phyloP scores from a whole-genome alignment of 2,329 filamentous ascomycete species.

The Xylariomycetidae sp. region DNA sequence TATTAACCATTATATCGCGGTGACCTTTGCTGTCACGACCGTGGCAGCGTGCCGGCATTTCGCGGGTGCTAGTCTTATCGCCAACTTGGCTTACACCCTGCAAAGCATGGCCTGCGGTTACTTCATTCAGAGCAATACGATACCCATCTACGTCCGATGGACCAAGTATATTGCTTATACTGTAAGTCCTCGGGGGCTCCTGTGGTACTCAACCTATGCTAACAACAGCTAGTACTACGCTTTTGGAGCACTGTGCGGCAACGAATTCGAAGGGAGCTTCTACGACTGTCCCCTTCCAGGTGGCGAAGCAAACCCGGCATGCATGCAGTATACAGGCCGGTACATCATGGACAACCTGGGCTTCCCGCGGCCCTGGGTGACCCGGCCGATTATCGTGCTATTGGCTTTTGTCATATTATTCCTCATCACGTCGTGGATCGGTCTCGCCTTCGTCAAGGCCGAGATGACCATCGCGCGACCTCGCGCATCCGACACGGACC shows the following conservation, averaged over 20 bases:
- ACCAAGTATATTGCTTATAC: conserved; percentile 62
- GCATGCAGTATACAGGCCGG: conserved; percentile 60
- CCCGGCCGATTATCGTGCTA: conserved; percentile 58
- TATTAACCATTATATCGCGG: conserved; percentile 66
- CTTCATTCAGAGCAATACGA: conserved; percentile 67
- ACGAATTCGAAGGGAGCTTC: conserved; percentile 66
- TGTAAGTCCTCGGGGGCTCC: conserved; percentile 32
- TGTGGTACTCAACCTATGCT: conserved; percentile 9
- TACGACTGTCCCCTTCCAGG: conserved; percentile 65
- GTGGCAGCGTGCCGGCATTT: conserved; percentile 62
- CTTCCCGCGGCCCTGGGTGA: conserved; percentile 62
- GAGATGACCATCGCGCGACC: conserved; percentile 66
- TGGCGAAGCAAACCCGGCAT: conserved; percentile 57
- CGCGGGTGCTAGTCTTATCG: conserved; percentile 63
- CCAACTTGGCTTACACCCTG: conserved; percentile 65
- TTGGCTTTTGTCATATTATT: conserved; percentile 59
- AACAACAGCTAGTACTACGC: conserved; percentile 50
- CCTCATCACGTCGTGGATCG: conserved; percentile 51
- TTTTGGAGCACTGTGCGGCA: conserved; percentile 64
- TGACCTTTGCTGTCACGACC: conserved; percentile 64
- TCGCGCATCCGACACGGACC: conserved; percentile 51
- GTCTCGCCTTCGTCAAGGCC: conserved; percentile 58
- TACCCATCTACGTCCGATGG: conserved; percentile 75
- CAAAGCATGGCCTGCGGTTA: conserved; percentile 72
- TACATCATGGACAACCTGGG: conserved; percentile 66